Percentiles rank a stretch among this genome's conserved stretches.
Conservation (phyloP, 1,284 basidiomycete genomes). For the Stygiomarasmius scandens region DNA sequence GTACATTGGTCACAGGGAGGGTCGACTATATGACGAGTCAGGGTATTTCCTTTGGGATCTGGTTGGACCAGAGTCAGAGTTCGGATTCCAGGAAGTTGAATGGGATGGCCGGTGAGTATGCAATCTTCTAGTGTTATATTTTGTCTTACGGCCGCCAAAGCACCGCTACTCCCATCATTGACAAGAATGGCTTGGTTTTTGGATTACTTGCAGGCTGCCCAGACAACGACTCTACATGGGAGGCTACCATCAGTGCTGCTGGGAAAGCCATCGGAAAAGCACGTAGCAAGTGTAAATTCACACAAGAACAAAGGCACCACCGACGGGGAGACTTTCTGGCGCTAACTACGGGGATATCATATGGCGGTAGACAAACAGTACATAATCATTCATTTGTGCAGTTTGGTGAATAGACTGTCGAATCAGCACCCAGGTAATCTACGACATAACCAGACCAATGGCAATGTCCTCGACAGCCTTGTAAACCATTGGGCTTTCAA, state of each 20-base stretch:
- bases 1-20: background rate
- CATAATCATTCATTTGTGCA: background rate
- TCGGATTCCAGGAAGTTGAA: background rate
- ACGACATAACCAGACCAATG: background rate
- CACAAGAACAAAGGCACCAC: background rate
- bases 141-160: background rate
- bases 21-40: background rate
- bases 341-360: background rate
- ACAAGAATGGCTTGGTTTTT: background rate
- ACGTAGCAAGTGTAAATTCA: background rate
- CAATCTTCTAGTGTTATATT: background rate
- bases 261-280: background rate
- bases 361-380: background rate
- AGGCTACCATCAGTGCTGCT: background rate
- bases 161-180: background rate
- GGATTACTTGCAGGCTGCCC: background rate
- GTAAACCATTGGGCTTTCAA: background rate
- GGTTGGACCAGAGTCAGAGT: background rate
- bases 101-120: background rate
- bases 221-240: background rate
- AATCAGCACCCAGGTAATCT: background rate
- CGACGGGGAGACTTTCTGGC: background rate
- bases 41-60: background rate
- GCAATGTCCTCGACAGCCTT: background rate
- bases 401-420: background rate